Evolutionary conservation across 768 basidiomycete species (phyloP).

Genomic region (Hypholoma fasciculare): DNA sequence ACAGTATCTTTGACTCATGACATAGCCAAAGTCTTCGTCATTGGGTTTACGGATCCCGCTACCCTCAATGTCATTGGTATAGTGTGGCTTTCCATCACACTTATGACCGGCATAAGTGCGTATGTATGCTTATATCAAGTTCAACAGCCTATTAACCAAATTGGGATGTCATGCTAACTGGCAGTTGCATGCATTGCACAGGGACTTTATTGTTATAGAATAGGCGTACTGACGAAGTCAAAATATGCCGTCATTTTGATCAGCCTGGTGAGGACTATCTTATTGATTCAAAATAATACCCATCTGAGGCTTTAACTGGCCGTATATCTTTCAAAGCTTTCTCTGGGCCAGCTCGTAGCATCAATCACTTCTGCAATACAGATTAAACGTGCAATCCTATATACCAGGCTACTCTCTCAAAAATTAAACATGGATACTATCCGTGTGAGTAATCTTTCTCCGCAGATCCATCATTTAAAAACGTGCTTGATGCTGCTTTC

Average conservation of each 20-base stretch:
- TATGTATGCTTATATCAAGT: neutral
- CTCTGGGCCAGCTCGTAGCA: neutral
- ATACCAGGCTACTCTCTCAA: too few species aligned
- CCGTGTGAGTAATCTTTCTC: too few species aligned
- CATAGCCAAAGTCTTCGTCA: neutral
- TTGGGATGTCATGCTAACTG: neutral
- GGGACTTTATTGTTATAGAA: neutral
- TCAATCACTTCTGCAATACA: too few species aligned
- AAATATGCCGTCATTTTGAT: neutral
- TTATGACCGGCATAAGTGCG: neutral
- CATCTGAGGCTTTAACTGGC: neutral
- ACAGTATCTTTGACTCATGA: neutral
- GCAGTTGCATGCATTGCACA: neutral
- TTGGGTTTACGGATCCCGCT: neutral
- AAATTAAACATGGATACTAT: too few species aligned
- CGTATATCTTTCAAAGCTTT: too few species aligned
- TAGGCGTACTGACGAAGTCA: neutral
- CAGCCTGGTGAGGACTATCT: neutral
- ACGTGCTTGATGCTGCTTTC: too few species aligned
- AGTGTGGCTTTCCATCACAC: neutral
- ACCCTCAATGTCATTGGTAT: neutral
- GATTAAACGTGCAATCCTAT: too few species aligned
- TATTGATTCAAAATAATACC: too few species aligned
- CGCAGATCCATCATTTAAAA: too few species aligned
- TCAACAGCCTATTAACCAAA: neutral